Evolutionary conservation across 2,329 filamentous ascomycete species (phyloP), one percentile per base, ranked within the genome.

Genomic region (Aspergillus flavus): DNA sequence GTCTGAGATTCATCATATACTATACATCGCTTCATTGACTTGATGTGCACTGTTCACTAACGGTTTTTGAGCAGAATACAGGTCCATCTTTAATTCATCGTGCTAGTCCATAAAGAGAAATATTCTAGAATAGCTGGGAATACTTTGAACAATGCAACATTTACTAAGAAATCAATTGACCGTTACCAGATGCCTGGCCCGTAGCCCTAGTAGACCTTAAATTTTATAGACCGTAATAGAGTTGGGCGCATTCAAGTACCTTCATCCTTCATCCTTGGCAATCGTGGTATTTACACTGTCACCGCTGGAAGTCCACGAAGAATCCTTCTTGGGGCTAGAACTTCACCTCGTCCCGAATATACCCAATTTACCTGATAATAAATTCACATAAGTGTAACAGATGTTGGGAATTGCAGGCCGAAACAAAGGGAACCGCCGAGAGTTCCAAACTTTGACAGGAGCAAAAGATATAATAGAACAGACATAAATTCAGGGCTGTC

Each of bases 1-100:
- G 86, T 88, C 87, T 89, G 87, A 89, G 75, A 77, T 71, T 69
- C 65, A 65, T 61, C 61, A 43, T 34, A 43, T 58, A 6, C 23
- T 58, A 26, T 36, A 45, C 23, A 43, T 12, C 34, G n/a, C 19
- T 46, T 34, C 19, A 50, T 23, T 6, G 21, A 26, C 14, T 28
- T 50, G 52, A 19, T 45, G 46, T n/a, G 23, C 11, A 28, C 23
- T 45, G 21, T 46, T 50, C 36, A 64, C 65, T 67, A 57, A 67
- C 50, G 28, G 26, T 57, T 12, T 32, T 41, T 7, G 9, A 36
- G 58, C 54, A 45, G 36, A 45, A 28, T 30, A 56, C 11, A 54
- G n/a, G 16, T 36, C 10, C 7, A 6, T 23, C 21, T 11, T 30
- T 12, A 14, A 7, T 6, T 48, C 45, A 48, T 14, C 11, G 14